Base-by-base conservation (phyloP, 2,329 filamentous ascomycete species). In the Coniochaeta sp. region DNA sequence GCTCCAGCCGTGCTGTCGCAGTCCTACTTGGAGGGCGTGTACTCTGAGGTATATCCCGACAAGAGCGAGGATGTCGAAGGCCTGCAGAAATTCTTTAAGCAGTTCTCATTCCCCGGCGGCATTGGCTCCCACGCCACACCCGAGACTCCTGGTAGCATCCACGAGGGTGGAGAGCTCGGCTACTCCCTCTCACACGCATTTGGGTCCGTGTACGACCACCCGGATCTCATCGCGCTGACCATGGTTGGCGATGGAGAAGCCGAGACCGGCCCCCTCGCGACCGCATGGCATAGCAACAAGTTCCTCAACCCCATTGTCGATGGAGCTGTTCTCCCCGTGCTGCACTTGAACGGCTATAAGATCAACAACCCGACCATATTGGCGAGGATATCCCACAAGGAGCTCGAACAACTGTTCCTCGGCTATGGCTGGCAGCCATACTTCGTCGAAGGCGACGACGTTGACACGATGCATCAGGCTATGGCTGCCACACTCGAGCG, bases 281-380 rank as follows among this genome's bases (percentile, higher is more conserved):
- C 89, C 1, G 87, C 87, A 60, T 93, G 89, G 89, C 89, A 93
- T 74, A 89, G 87, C 73, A 92, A 83, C 69, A 93, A 93, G 72
- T 92, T 91, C 74, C 80, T 93, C 64, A 91, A 92, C 69, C 89
- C 89, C 4, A 88, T 90, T 65, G 87, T 83, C 0, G 89, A 92
- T 67, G 89, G 89, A 32, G 89, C 89, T 40, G 89, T 93, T 8
- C 79, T 93, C 1, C 89, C 89, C 0, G 85, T 93, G 6, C 80
- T 93, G 12, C 89, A 93, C 71, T 79, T 93, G 36, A 93, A 93
- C 67, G 89, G 89, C 55, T 93, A 92, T 81, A 93, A 93, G 79
- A 92, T 92, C 77, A 90, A 90, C 77, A 90, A 91, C 72, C 88
- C 88, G 9, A 92, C 86, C 5, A 70, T 93, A 0, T 81, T 92